Evolutionary conservation across 148 eudicot genomes (phyloP).

Genomic region (Vaccinium darrowii): DNA sequence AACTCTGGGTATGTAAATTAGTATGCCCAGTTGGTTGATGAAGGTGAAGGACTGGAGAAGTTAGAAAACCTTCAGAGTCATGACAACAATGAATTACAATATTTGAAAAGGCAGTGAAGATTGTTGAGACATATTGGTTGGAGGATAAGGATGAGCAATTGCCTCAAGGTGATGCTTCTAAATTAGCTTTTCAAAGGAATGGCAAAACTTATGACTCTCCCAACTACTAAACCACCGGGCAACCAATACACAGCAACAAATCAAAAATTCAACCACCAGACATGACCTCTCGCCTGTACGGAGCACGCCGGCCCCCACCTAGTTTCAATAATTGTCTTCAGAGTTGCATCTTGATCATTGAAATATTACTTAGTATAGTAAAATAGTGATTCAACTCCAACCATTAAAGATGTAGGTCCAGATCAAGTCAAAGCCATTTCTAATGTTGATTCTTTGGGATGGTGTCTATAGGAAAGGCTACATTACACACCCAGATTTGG

Average conservation of each 20-base stretch:
- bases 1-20: constrained; percentile 16
- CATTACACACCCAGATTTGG: too few species aligned
- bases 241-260: too few species aligned
- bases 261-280: too few species aligned
- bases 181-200: constrained; percentile 48
- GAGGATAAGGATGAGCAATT: constrained; percentile 79
- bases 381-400: neutral
- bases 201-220: too few species aligned
- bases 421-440: too few species aligned
- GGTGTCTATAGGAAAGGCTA: too few species aligned
- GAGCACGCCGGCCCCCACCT: too few species aligned
- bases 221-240: too few species aligned
- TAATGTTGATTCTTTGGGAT: too few species aligned
- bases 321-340: too few species aligned
- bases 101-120: constrained; percentile 78
- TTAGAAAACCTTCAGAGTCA: constrained; percentile 79
- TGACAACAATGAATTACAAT: constrained; percentile 69
- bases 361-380: neutral
- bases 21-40: constrained; percentile 69
- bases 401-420: neutral
- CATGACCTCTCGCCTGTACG: too few species aligned
- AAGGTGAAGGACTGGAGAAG: constrained; percentile 83
- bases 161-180: constrained; percentile 58
- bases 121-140: constrained; percentile 80
- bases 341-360: neutral